Conservation (phyloP, 2,329 filamentous ascomycete species). For the Aspergillus neotritici region DNA sequence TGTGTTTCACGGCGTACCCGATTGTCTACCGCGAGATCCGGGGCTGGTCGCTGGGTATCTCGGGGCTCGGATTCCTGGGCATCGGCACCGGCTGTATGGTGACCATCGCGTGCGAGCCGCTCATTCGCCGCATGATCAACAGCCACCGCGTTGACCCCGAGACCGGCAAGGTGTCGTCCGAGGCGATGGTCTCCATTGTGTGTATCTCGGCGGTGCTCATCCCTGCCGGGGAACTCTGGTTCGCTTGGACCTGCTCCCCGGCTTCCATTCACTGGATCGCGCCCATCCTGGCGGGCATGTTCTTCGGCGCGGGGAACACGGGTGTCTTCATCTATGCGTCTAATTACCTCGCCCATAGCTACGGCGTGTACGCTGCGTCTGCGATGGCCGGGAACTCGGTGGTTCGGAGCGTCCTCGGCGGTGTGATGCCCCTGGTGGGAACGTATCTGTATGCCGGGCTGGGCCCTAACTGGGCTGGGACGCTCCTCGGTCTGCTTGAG, state of each 20-base stretch:
- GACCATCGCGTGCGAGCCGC: constrained; percentile 54
- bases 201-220: constrained; percentile 69
- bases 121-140: constrained; percentile 73
- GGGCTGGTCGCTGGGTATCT: constrained; percentile 68
- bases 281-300: constrained; percentile 70
- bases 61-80: constrained; percentile 73
- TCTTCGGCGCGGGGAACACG: constrained; percentile 72
- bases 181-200: constrained; percentile 75
- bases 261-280: constrained; percentile 72
- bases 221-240: constrained; percentile 74
- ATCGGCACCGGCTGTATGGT: constrained; percentile 55
- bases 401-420: constrained; percentile 66
- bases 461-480: constrained; percentile 73
- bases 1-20: constrained; percentile 87
- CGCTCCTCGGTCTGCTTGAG: constrained; percentile 67
- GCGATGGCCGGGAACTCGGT: constrained; percentile 77
- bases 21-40: constrained; percentile 71
- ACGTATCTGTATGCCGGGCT: constrained; percentile 64
- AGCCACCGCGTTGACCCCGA: constrained; percentile 66
- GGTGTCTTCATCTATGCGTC: constrained; percentile 75
- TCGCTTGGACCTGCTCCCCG: constrained; percentile 82
- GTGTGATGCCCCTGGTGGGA: constrained; percentile 69
- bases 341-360: constrained; percentile 73
- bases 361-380: constrained; percentile 75
- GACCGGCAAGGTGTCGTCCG: constrained; percentile 68